These are phyloP conservation scores for Calocybe gambosa DNA, from an alignment of 1,284 basidiomycete genomes.

Conservation along the genomic window DNA sequence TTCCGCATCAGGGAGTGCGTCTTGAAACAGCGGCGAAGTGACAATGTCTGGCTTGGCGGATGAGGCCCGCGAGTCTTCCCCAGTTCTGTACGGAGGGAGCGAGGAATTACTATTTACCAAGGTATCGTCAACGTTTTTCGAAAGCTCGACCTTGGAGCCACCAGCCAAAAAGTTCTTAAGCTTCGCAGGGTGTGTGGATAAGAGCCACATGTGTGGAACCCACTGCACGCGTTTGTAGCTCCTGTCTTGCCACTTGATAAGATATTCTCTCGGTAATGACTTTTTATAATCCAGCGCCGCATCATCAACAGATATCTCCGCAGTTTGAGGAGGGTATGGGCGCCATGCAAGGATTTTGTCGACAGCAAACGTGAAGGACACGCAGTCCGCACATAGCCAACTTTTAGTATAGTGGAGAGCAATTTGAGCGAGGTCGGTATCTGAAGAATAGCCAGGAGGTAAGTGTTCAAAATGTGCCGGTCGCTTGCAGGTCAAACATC, in stretches of 20 bases:
- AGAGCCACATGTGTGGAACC: conserved; percentile 89
- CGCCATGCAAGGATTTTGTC: conserved; percentile 92
- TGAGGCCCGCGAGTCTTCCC: conserved; percentile 24
- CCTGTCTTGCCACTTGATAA: conserved; percentile 79
- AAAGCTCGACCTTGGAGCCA: conserved; percentile 64
- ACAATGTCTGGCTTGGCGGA: conserved; percentile 24
- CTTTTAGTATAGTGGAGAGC: conserved; percentile 49
- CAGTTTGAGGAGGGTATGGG: conserved; percentile 59
- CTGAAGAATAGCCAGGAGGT: conserved; percentile 31
- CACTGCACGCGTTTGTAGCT: conserved; percentile 76
- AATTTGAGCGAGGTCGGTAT: conserved; percentile 37
- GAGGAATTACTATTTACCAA: conserved; percentile 25
- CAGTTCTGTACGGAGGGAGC: conserved; percentile 28
- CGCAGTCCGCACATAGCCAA: conserved; percentile 79
- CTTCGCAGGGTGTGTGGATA: conserved; percentile 53
- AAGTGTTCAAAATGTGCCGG: conserved; percentile 77
- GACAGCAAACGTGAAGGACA: conserved; percentile 64
- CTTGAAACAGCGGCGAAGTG: conserved; percentile 23
- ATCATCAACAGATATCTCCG: conserved; percentile 40
- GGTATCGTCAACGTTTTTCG: conserved; percentile 39
- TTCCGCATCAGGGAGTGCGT: conserved; percentile 55
- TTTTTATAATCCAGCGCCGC: conserved; percentile 52
- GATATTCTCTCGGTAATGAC: conserved; percentile 75
- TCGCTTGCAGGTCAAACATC: conserved; percentile 80
- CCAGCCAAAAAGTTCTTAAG: conserved; percentile 71